Evolutionary conservation across 768 basidiomycete genomes (phyloP).

Genomic region (Rhizopogon salebrosus): DNA sequence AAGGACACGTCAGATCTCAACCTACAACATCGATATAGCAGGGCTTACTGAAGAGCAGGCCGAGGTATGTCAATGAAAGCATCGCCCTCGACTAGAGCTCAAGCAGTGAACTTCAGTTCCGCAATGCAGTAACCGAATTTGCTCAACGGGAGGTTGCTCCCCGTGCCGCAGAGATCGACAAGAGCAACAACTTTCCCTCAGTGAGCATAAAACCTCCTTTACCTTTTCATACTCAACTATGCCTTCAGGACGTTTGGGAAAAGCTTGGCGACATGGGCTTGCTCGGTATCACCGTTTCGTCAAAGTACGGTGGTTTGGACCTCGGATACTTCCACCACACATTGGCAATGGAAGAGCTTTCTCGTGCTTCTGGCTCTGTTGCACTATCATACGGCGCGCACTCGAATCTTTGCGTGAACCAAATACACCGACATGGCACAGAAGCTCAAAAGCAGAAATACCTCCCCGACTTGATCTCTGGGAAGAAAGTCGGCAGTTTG

Average conservation of each 20-base stretch:
- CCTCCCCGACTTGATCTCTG: constrained; percentile 73
- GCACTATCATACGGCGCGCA: constrained; percentile 91
- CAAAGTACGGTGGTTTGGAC: constrained; percentile 76
- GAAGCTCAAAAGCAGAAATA: constrained; percentile 77
- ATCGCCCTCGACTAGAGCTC: neutral
- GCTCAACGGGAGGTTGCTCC: constrained; percentile 83
- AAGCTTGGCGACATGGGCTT: constrained; percentile 92
- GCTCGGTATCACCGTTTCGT: constrained; percentile 78
- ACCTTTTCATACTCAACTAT: constrained; percentile 7
- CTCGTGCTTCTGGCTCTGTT: constrained; percentile 85
- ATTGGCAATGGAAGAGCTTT: constrained; percentile 93
- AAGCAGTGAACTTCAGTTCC: constrained; percentile 49
- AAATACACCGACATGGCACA: constrained; percentile 82
- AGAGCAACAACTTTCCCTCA: constrained; percentile 72
- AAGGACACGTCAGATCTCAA: constrained; percentile 36
- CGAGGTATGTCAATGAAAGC: constrained; percentile 46
- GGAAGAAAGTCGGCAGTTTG: constrained; percentile 80
- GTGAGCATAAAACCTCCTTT: constrained; percentile 34
- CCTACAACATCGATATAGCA: constrained; percentile 68
- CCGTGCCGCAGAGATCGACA: constrained; percentile 80
- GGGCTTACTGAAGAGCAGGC: constrained; percentile 76
- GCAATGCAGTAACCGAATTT: constrained; percentile 74
- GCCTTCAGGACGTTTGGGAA: constrained; percentile 71
- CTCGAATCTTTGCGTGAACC: constrained; percentile 85
- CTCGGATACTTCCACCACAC: constrained; percentile 86